Percentiles rank a stretch among this genome's conserved stretches.
Conservation (phyloP, 2,329 filamentous ascomycete species). For the Neonectria punicea region DNA sequence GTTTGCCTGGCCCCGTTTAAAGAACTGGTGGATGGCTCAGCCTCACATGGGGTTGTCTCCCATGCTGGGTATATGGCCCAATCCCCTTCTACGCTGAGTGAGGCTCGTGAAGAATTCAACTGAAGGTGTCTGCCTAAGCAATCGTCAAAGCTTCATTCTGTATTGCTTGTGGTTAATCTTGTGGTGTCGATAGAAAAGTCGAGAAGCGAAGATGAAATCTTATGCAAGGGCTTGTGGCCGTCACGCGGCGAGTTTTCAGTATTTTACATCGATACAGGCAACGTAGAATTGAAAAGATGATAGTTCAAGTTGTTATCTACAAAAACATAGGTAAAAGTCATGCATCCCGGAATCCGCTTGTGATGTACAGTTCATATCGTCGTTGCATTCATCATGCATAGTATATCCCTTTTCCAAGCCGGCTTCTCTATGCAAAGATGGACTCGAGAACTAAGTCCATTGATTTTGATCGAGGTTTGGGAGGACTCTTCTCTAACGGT, state of each 20-base stretch:
- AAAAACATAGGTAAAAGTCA: background rate
- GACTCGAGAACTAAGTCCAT: conserved; percentile 36
- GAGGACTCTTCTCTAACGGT: conserved; percentile 1
- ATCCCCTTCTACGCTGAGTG: too few species aligned
- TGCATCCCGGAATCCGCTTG: background rate
- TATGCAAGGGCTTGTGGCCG: background rate
- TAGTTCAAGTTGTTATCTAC: background rate
- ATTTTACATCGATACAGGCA: background rate
- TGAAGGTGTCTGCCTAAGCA: too few species aligned
- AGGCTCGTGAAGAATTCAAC: too few species aligned
- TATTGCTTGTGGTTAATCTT: too few species aligned
- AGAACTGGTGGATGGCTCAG: too few species aligned
- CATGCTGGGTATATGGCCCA: too few species aligned
- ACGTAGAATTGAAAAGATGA: background rate
- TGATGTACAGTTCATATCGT: conserved; percentile 2
- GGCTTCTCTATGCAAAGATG: conserved; percentile 32
- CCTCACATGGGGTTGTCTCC: too few species aligned
- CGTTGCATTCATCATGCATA: conserved; percentile 15
- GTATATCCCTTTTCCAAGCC: conserved; percentile 6
- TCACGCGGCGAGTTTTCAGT: background rate
- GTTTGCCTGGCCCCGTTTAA: too few species aligned
- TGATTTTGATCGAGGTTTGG: conserved; percentile 27
- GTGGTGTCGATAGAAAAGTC: too few species aligned
- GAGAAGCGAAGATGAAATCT: too few species aligned
- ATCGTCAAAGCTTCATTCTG: too few species aligned